Conservation (phyloP, 2,329 filamentous ascomycete species). For the Fusarium incarnatum region DNA sequence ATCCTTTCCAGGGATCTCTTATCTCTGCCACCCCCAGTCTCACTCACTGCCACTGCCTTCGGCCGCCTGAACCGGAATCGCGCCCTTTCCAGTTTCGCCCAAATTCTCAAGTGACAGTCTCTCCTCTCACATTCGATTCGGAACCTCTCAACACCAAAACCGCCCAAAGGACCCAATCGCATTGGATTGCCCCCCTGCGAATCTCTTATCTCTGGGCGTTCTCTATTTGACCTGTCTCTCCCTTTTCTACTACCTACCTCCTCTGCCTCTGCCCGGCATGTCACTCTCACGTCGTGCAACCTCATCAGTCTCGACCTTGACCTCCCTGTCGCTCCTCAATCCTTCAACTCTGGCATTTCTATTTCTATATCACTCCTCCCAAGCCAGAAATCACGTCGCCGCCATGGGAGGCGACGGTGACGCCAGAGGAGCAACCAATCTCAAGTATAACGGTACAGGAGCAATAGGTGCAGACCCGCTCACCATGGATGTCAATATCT, state of each 20-base stretch:
- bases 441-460: constrained; percentile 73
- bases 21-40: constrained; percentile 22
- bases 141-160: constrained; percentile 12
- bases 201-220: constrained; percentile 27
- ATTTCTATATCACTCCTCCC: constrained; percentile 39
- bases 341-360: constrained; percentile 18
- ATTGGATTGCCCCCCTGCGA: constrained; percentile 15
- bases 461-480: constrained; percentile 76
- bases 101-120: constrained; percentile 6
- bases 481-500: constrained; percentile 78
- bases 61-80: constrained; percentile 7
- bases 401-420: constrained; percentile 52
- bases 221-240: constrained; percentile 13
- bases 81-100: constrained; percentile 4
- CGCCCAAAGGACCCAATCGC: neutral
- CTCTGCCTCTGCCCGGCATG: constrained; percentile 19
- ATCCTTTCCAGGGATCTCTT: constrained; percentile 27
- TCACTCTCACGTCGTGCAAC: constrained; percentile 7
- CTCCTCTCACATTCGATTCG: neutral
- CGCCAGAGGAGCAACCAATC: constrained; percentile 55
- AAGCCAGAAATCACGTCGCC: constrained; percentile 24
- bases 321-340: constrained; percentile 5
- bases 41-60: neutral
- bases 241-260: neutral
- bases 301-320: constrained; percentile 7